Evolutionary conservation across 2,329 filamentous ascomycete species (phyloP).

Genomic region (Sordariomycetes sp.): DNA sequence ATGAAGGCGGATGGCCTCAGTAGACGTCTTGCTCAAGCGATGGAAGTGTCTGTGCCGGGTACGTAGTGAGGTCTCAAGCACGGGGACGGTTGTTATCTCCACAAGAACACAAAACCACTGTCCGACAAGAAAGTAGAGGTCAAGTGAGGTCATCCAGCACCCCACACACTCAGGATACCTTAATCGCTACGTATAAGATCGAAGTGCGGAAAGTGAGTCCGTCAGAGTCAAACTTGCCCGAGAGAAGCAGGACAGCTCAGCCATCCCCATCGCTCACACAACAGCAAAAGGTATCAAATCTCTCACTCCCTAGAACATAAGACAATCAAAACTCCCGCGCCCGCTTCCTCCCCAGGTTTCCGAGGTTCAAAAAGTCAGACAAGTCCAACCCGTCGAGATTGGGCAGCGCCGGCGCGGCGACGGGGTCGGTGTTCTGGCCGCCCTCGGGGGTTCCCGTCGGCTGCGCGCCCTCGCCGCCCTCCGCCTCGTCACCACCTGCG

Average conservation of each 20-base stretch:
- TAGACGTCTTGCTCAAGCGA: background rate
- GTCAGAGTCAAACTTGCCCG: too few species aligned
- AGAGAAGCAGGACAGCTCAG: too few species aligned
- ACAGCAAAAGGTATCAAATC: background rate
- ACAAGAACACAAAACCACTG: background rate
- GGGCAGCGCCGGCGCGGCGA: constrained; percentile 15
- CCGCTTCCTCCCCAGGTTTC: constrained; percentile 18
- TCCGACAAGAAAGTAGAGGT: background rate
- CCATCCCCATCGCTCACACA: background rate
- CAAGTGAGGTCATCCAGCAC: too few species aligned
- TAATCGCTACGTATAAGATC: too few species aligned
- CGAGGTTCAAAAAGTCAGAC: constrained; percentile 28
- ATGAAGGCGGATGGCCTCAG: background rate
- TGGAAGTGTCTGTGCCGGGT: background rate
- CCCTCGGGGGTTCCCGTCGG: constrained; percentile 5
- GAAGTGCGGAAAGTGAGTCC: too few species aligned
- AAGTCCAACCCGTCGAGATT: constrained; percentile 26
- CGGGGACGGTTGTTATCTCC: too few species aligned
- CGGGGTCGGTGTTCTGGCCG: constrained; percentile 4
- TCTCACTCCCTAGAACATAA: background rate
- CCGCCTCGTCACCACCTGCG: constrained; percentile 10
- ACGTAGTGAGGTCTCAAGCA: background rate
- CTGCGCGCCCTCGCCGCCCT: constrained; percentile 9
- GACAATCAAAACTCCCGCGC: background rate
- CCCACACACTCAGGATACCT: too few species aligned